Percentiles rank a stretch among this genome's conserved stretches.
Evolutionary conservation across 1,284 basidiomycete species (phyloP).

Genomic region (Exsudoporus floridanus): DNA sequence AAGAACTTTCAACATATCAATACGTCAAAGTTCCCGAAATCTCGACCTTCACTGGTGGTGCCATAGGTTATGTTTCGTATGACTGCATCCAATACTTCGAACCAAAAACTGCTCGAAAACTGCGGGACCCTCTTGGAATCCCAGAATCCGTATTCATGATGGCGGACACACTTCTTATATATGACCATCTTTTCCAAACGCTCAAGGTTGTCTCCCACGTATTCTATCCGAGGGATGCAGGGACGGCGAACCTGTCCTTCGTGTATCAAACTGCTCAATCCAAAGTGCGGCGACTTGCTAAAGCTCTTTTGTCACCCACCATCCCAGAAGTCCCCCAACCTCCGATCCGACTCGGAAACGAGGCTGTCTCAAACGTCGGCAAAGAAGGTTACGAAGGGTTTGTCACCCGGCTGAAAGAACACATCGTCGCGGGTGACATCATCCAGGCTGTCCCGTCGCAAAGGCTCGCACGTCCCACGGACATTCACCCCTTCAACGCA

Average conservation of each 20-base stretch:
- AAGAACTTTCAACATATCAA: constrained; percentile 83
- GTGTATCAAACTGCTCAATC: constrained; percentile 81
- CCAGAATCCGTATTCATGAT: constrained; percentile 98
- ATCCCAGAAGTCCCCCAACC: constrained; percentile 68
- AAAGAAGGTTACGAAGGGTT: constrained; percentile 91
- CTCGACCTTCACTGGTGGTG: constrained; percentile 95
- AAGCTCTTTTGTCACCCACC: constrained; percentile 56
- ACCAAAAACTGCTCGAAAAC: constrained; percentile 78
- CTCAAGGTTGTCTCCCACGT: constrained; percentile 96
- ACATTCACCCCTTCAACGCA: constrained; percentile 95
- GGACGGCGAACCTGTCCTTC: constrained; percentile 64
- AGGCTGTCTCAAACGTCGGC: constrained; percentile 88
- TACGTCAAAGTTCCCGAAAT: constrained; percentile 91
- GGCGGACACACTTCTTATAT: constrained; percentile 91
- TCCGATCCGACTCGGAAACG: constrained; percentile 68
- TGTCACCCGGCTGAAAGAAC: constrained; percentile 90
- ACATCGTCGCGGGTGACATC: constrained; percentile 95
- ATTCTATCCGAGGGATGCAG: constrained; percentile 72
- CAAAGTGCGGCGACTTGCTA: constrained; percentile 76
- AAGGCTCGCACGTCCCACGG: constrained; percentile 80
- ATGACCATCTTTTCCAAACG: constrained; percentile 95
- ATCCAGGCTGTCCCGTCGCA: constrained; percentile 99
- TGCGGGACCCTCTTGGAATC: constrained; percentile 77
- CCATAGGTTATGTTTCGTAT: constrained; percentile 96
- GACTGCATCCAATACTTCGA: constrained; percentile 98